Evolutionary conservation across 768 basidiomycete species (phyloP).

Genomic region (Tulasnella calospora): DNA sequence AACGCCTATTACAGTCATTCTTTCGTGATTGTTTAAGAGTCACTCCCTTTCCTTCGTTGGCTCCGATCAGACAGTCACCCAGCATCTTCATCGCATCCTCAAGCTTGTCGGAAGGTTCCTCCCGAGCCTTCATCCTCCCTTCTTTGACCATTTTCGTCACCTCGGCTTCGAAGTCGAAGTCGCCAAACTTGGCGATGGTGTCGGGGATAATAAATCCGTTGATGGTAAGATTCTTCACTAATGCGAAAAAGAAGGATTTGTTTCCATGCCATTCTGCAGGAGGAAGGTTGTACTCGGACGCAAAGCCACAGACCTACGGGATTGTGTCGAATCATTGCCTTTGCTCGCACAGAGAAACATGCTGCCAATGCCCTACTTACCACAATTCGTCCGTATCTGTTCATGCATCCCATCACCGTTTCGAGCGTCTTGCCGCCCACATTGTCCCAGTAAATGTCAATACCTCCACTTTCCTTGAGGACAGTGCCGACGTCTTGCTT

Average conservation of each 20-base stretch:
- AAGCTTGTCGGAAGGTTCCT: neutral
- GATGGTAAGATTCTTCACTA: constrained; percentile 14
- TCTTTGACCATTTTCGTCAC: constrained; percentile 31
- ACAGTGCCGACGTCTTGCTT: constrained; percentile 49
- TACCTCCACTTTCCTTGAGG: constrained; percentile 52
- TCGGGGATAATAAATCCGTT: constrained; percentile 20
- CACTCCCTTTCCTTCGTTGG: neutral
- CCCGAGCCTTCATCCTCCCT: constrained; percentile 24
- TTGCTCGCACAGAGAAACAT: neutral
- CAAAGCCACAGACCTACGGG: constrained; percentile 24
- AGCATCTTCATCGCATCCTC: constrained; percentile 4
- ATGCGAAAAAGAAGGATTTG: neutral
- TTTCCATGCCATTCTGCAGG: constrained; percentile 29
- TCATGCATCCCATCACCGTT: constrained; percentile 31
- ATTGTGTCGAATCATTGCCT: neutral
- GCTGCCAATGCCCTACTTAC: constrained; percentile 19
- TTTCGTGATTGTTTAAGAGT: neutral
- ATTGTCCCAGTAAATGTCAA: constrained; percentile 47
- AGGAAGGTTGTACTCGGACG: constrained; percentile 28
- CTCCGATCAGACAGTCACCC: neutral
- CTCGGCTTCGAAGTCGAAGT: constrained; percentile 26
- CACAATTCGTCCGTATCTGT: constrained; percentile 31
- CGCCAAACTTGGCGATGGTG: constrained; percentile 19
- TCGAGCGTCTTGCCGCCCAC: constrained; percentile 36
- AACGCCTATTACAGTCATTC: neutral